Evolutionary conservation across 495 filamentous ascomycete genomes (phyloP), one percentile per base, ranked within the genome.

Genomic region (Aspergillus coremiiformis): DNA sequence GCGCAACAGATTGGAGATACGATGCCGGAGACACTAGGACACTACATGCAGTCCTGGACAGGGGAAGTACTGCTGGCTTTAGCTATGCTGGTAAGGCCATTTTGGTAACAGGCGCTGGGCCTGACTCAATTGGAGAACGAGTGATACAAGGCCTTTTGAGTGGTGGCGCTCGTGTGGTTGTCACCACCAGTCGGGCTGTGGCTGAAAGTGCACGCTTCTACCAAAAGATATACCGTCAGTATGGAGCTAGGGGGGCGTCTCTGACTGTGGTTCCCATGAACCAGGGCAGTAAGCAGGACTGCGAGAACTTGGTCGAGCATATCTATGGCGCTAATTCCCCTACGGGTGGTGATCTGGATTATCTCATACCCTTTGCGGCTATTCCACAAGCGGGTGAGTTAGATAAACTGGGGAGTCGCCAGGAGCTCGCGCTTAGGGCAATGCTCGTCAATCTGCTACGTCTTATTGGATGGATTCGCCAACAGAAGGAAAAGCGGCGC

Each of bases 251-350:
- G 49, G 93, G 90, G 52, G 93, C 93, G 45, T 87, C 96, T 66
- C 79, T 99, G 23, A 87, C 95, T 39, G 90, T 99, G 19, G 89
- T 96, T 41, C 94, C 93, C 4, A 95, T 96, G 79, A 99, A 99
- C 66, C 92, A 96, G 70, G 93, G 90, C 48, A 96, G 90, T 70
- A 90, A 94, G 65, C 90, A 96, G 68, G 93, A 99, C 69, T 86
- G 95, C 39, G 86, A 96, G 58, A 85, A 87, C 17, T 78, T 99
- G n/a, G 76, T 97, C 35, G 78, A 95, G 14, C 96, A 96, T 72
- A 87, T 99, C 59, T 99, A 96, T 64, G 89, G 96, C 64, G 65
- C 82, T 15, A 94, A 95, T 79, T 88, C 83, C 59, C 92, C 91
- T 48, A 83, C 95, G 39, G 91, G 91, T 39, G 96, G 93, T 86